Percentiles rank a stretch among this genome's conserved stretches.
Conservation (phyloP, 192 early-diverging fungal species). For the Geranomyces variabilis region DNA sequence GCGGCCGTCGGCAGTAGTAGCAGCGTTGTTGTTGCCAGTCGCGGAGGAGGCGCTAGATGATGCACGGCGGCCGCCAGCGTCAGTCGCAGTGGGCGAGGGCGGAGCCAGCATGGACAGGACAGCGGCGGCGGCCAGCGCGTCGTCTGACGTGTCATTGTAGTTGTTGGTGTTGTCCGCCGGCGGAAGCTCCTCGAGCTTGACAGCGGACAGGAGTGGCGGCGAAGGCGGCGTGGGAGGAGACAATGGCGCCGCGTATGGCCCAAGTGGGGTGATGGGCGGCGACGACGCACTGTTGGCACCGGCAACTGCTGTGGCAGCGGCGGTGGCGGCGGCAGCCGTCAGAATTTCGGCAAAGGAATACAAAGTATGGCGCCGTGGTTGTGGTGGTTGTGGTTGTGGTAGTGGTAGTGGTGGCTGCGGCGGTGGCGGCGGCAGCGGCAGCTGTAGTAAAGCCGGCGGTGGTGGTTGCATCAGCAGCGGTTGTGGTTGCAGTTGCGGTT, state of each 20-base stretch:
- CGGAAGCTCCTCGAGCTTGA: neutral
- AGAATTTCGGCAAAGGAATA: slow-evolving; percentile 3
- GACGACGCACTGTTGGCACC: neutral
- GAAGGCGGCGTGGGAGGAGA: neutral
- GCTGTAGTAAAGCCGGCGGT: too few species aligned
- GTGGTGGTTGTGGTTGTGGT: neutral
- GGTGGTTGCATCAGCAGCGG: too few species aligned
- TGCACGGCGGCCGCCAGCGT: neutral
- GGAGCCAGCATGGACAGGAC: neutral
- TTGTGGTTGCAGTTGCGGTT: too few species aligned
- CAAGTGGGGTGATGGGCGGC: too few species aligned
- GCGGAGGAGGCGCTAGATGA: neutral
- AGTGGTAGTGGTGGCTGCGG: too few species aligned
- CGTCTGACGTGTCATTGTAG: neutral
- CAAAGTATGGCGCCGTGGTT: neutral
- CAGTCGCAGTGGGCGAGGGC: neutral
- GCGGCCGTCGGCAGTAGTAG: slow-evolving; percentile 4
- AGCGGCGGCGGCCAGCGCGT: slow-evolving; percentile 7
- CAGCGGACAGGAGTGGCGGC: neutral
- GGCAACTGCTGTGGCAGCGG: neutral
- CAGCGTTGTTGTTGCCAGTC: neutral
- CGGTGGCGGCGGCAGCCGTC: slow-evolving; percentile 1
- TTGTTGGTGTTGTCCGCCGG: neutral
- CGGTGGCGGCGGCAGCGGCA: too few species aligned
- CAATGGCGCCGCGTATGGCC: neutral